Conservation (phyloP, 2,329 filamentous ascomycete species). For the Kalaharituber pfeilii region DNA sequence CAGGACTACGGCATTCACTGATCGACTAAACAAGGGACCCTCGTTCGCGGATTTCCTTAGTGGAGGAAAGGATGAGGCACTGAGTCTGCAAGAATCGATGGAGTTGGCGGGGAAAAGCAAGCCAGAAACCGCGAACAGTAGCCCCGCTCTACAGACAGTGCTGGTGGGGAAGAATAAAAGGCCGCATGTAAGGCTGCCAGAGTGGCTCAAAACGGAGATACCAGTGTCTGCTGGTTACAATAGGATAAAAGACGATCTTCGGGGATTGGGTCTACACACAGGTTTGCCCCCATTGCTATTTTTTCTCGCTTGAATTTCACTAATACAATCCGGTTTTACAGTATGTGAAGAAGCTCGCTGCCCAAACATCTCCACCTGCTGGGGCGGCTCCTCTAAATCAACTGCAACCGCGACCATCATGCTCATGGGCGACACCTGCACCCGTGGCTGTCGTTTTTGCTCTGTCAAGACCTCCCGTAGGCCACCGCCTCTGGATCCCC, state of each 20-base stretch:
- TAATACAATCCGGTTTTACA: background rate
- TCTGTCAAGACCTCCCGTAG: constrained; percentile 74
- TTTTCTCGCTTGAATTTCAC: background rate
- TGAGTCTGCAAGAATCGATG: constrained; percentile 34
- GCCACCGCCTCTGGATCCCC: constrained; percentile 69
- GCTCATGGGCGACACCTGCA: constrained; percentile 98
- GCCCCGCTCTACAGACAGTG: too few relatives aligned
- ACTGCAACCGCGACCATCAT: constrained; percentile 96
- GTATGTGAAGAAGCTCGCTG: constrained; percentile 96
- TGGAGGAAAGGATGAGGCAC: constrained; percentile 26
- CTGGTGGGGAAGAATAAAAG: background rate
- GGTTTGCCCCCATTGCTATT: constrained; percentile 9
- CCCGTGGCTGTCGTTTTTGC: constrained; percentile 89
- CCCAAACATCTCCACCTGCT: constrained; percentile 95
- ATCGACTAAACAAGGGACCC: constrained; percentile 46
- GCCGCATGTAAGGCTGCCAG: constrained; percentile 49
- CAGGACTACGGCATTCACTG: constrained; percentile 39
- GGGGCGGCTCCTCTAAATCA: constrained; percentile 77
- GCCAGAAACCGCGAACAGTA: background rate
- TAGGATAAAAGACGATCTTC: constrained; percentile 82
- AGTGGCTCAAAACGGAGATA: constrained; percentile 93
- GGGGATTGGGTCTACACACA: constrained; percentile 78
- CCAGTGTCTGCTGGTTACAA: constrained; percentile 76
- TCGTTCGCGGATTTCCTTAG: constrained; percentile 46
- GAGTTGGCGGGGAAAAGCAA: constrained; percentile 33